A percentile compares a stretch with the other conserved stretches of the same genome.
Evolutionary conservation across 371 early-diverging fungal species (phyloP).

Genomic region (Mucor circinelloides): DNA sequence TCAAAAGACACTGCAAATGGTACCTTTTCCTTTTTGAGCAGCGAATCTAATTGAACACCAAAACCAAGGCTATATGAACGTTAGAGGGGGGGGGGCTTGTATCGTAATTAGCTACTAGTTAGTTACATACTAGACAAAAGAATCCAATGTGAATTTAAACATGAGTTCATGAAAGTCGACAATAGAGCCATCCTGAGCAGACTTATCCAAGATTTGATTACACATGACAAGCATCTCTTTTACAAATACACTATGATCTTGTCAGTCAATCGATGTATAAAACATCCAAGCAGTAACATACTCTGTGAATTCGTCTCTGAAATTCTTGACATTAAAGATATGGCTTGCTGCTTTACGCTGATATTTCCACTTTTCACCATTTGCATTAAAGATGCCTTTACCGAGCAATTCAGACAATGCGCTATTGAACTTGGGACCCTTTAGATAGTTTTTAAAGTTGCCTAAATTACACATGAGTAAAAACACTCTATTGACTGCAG

Average conservation of each 20-base stretch:
- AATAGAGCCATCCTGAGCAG: conserved; percentile 15
- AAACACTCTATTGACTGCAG: neutral
- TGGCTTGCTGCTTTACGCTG: conserved; percentile 71
- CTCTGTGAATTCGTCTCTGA: conserved; percentile 66
- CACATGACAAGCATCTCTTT: conserved; percentile 38
- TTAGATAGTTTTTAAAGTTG: conserved; percentile 65
- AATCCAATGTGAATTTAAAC: conserved; percentile 56
- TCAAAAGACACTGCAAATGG: conserved; percentile 63
- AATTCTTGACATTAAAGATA: conserved; percentile 76
- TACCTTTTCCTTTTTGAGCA: conserved; percentile 24
- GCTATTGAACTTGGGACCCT: conserved; percentile 46
- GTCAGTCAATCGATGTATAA: neutral
- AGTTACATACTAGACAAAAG: conserved; percentile 51
- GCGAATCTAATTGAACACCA: conserved; percentile 33
- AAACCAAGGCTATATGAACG: conserved; percentile 36
- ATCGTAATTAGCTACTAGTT: neutral
- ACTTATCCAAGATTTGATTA: conserved; percentile 30
- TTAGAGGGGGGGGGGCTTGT: too few species aligned
- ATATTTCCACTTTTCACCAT: conserved; percentile 67
- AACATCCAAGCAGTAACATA: neutral
- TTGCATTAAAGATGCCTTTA: conserved; percentile 74
- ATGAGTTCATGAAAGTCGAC: conserved; percentile 52
- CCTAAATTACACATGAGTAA: conserved; percentile 2
- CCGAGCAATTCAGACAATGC: conserved; percentile 57
- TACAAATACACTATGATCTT: conserved; percentile 45